Conservation (phyloP, 164 flowering plant species). For the Brasenia schreberi region DNA sequence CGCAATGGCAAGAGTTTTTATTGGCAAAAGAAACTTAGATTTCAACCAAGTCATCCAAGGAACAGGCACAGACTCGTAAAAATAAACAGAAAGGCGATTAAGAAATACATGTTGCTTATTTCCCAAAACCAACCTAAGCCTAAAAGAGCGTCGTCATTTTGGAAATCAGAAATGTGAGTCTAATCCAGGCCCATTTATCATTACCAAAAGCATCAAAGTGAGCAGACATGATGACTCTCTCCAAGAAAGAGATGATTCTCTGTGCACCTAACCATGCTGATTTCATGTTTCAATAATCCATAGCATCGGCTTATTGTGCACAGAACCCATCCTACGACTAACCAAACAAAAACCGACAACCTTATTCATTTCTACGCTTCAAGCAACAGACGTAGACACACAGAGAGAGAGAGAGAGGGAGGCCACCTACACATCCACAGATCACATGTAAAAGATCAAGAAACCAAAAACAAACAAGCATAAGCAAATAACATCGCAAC, state of each 20-base stretch:
- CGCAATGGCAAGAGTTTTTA: no score
- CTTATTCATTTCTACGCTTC: no score
- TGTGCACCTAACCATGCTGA: background rate
- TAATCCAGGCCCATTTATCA: background rate
- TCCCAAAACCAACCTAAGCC: no score
- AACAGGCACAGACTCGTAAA: no score
- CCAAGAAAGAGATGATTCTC: background rate
- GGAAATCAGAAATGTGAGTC: background rate
- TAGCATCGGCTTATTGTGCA: background rate
- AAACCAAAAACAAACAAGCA: background rate
- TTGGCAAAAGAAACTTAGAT: no score
- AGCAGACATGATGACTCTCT: background rate
- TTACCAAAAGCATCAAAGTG: background rate
- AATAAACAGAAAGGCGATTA: no score
- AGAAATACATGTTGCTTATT: no score
- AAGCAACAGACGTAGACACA: background rate
- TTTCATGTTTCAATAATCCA: background rate
- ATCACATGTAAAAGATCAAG: background rate
- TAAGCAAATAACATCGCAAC: background rate
- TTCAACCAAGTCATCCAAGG: no score
- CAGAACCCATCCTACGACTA: background rate
- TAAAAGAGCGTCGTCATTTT: no score
- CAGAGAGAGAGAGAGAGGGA: background rate
- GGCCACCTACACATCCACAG: background rate
- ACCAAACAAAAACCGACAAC: no score